Evolutionary conservation across 352 stramenopile genomes (phyloP).

Genomic region (Aphanomyces stellatus): DNA sequence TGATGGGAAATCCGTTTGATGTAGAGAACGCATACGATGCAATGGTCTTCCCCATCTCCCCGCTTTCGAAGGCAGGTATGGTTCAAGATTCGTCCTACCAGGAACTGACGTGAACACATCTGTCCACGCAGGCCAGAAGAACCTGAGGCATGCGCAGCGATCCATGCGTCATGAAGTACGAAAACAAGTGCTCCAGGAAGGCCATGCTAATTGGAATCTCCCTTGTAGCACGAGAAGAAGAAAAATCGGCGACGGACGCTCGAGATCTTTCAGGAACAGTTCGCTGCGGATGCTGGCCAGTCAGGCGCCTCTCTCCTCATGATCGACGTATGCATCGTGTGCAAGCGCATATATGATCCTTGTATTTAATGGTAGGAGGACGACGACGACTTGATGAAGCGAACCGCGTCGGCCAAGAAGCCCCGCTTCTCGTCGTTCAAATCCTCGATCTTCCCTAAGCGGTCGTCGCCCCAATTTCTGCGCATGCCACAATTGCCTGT

Average conservation of each 20-base stretch:
- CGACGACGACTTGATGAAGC: neutral
- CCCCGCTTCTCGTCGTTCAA: slow-evolving; percentile 1
- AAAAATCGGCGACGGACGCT: slow-evolving; percentile 1
- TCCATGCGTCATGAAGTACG: neutral
- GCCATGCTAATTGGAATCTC: neutral
- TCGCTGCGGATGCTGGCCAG: neutral
- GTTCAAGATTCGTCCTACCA: neutral
- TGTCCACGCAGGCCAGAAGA: neutral
- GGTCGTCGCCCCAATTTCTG: neutral
- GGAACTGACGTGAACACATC: neutral
- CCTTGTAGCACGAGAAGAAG: slow-evolving; percentile 14
- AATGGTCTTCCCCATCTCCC: slow-evolving; percentile 8
- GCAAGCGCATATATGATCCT: neutral
- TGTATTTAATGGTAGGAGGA: neutral
- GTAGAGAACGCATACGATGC: neutral
- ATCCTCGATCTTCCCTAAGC: neutral
- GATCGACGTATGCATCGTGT: neutral
- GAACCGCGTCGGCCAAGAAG: neutral
- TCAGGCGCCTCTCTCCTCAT: neutral
- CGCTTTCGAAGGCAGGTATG: neutral
- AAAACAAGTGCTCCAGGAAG: neutral
- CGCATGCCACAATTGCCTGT: neutral
- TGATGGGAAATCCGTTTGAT: slow-evolving; percentile 1
- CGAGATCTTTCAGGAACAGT: slow-evolving; percentile 14
- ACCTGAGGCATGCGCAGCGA: neutral